Percentiles rank a stretch among this genome's conserved stretches.
These are phyloP conservation scores for Penicillium sp. DNA, from an alignment of 2,329 filamentous ascomycete genomes.

Conservation along the genomic window DNA sequence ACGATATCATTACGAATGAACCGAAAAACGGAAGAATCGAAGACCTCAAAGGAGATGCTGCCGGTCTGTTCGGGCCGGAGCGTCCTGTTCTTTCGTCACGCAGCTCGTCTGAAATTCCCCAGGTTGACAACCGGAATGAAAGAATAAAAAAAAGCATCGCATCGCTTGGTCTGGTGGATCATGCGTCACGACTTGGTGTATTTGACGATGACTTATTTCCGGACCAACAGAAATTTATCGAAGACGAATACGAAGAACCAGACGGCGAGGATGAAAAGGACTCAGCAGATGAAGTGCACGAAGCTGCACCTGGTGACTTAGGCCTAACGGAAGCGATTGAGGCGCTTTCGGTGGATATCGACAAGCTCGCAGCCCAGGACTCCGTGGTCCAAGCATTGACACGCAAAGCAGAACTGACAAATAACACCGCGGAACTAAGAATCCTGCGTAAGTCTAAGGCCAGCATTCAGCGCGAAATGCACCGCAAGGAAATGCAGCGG, in stretches of 20 bases:
- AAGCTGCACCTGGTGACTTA: slow-evolving; percentile 90
- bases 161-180: slow-evolving; percentile 85
- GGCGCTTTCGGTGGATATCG: slow-evolving; percentile 82
- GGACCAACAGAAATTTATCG: slow-evolving; percentile 75
- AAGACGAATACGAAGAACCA: slow-evolving; percentile 78
- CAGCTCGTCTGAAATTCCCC: slow-evolving; percentile 59
- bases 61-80: slow-evolving; percentile 53
- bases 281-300: slow-evolving; percentile 79
- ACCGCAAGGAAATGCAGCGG: slow-evolving; percentile 89
- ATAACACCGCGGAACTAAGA: slow-evolving; percentile 88
- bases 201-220: slow-evolving; percentile 94
- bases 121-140: slow-evolving; percentile 45
- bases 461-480: slow-evolving; percentile 86
- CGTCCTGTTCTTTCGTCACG: slow-evolving; percentile 54
- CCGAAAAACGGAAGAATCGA: slow-evolving; percentile 46
- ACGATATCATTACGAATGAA: slow-evolving; percentile 83
- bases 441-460: slow-evolving; percentile 92
- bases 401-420: slow-evolving; percentile 92
- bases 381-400: slow-evolving; percentile 88
- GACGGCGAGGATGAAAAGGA: slow-evolving; percentile 58
- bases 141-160: slow-evolving; percentile 79
- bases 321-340: slow-evolving; percentile 91
- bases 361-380: slow-evolving; percentile 82
- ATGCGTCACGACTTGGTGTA: slow-evolving; percentile 82
- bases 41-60: slow-evolving; percentile 36